Base-by-base conservation (phyloP, 352 stramenopile genomes). In the Globisporangium iwayamae region DNA sequence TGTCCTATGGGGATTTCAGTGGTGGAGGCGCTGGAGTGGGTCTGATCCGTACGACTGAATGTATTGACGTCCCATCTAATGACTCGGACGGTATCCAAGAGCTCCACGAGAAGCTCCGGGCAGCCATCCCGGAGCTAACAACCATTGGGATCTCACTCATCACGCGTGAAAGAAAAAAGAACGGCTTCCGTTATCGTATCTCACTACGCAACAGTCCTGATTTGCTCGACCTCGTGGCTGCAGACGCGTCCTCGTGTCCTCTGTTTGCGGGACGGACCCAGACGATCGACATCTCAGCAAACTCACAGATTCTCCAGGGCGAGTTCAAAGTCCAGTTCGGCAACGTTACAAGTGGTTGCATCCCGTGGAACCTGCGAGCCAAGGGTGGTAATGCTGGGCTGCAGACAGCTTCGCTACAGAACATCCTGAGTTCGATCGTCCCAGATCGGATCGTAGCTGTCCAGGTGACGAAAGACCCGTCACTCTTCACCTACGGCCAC, bases 1-100 rank as follows among this genome's bases (percentile, higher is more conserved):
- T 93, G 3, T 63, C 65, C 0, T 93, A 93, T n/a, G 81, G 81
- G 0, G 76, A 91, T 58, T 75, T 80, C n/a, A 73, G 63, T 2
- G 59, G 65, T 2, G 68, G 76, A 22, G 60, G 69, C 2, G 28
- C 10, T 20, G 67, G 66, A 3, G 46, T 71, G 0, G 61, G 62
- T 0, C 57, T 75, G 13, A 72, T 79, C 20, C 56, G 62, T 20
- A 81, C 66, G 0, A 91, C 81, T 0, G 67, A 80, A 0, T 91
- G 84, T 28, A 86, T 91, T 32, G 69, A 90, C 43, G 55, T 81
- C 0, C 58, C 75, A 1, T 45, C 16, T 5, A 76, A 67, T 7
- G 60, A 85, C 32, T 70, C 76, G 4, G 79, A 85, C 46, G 76
- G 66, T 0, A 66, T 78, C 8, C 70, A 89, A 43, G 75, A 85